phyloP scores from a whole-genome alignment of 2,329 filamentous ascomycete species.

The Triangularia verruculosa region DNA sequence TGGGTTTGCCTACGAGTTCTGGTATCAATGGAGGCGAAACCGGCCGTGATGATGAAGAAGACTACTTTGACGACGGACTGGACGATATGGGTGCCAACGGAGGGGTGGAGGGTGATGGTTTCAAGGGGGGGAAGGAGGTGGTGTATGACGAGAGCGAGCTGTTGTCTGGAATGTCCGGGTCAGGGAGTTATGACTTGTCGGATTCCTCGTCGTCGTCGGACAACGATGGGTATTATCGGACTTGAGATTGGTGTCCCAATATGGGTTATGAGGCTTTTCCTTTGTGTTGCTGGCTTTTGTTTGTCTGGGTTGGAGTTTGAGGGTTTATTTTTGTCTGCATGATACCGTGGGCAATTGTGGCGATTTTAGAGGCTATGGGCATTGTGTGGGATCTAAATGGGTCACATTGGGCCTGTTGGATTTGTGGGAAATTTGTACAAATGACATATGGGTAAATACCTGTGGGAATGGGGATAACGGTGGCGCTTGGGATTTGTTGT shows the following conservation, averaged over 20 bases:
- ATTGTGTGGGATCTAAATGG: not conserved
- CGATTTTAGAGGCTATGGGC: not conserved
- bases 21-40: not conserved
- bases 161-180: not conserved
- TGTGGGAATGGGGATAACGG: not conserved
- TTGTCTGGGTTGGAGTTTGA: not conserved
- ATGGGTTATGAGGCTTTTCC: not conserved
- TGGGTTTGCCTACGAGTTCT: not conserved
- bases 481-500: not conserved
- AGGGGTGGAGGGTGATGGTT: constrained; percentile 2
- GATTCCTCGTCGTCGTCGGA: not conserved
- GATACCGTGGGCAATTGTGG: not conserved
- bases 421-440: not conserved
- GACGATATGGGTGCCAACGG: constrained; percentile 22
- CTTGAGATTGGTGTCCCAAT: not conserved
- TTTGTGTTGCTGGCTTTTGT: not conserved
- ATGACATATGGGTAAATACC: not conserved
- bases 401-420: not conserved
- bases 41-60: constrained; percentile 2
- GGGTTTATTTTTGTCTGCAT: not conserved
- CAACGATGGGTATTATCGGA: not conserved
- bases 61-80: constrained; percentile 15
- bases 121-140: constrained; percentile 10
- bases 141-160: constrained; percentile 10
- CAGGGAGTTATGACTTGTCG: not conserved